Evolutionary conservation across 78 protist genomes (phyloP), one percentile per base, ranked within the genome.

Genomic region (Guillardia theta): DNA sequence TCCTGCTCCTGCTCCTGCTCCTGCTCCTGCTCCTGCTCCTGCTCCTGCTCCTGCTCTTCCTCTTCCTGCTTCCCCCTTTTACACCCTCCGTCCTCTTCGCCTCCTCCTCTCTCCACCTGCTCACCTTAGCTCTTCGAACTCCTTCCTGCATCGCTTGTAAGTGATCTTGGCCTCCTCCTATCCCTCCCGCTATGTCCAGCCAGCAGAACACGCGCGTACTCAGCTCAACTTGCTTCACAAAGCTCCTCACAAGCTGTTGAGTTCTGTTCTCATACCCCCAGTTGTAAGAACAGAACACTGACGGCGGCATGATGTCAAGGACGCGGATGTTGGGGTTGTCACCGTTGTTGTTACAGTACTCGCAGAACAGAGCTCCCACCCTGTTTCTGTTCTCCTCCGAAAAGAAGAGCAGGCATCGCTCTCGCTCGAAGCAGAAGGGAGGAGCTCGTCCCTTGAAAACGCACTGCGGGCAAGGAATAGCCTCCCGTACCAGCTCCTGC

Each of bases 171-270:
- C 90, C 90, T 8, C 53, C 90, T 12, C 90, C 90, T 48, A 78
- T 78, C 18, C 90, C 90, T 44, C 90, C 90, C 18, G 5, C 90
- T n/a, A 78, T 48, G 8, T 78, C 90, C 37, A 78, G 44, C 90
- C 90, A 78, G 48, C 90, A 78, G 33, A 43, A 10, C 46, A 70
- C 41, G 41, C 41, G 46, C 0, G 6, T 15, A 1, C 1, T 15
- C 1, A 2, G 41, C 83, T 70, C 83, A 4, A 70, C 21, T 4
- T 43, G 83, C 41, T 2, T 1, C 0, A 15, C 46, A 36, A 70
- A 12, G 6, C 43, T 3, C 1, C 3, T 1, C 43, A 78, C 90
- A 0, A 78, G 4, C 33, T 44, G 1, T 48, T 78, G 90, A 3
- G 83, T 70, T 22, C 45, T 33, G 9, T 1, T 2, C 1, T 37